Base-by-base conservation (phyloP, 257 asterid genomes). In the Gentiana macrophylla region DNA sequence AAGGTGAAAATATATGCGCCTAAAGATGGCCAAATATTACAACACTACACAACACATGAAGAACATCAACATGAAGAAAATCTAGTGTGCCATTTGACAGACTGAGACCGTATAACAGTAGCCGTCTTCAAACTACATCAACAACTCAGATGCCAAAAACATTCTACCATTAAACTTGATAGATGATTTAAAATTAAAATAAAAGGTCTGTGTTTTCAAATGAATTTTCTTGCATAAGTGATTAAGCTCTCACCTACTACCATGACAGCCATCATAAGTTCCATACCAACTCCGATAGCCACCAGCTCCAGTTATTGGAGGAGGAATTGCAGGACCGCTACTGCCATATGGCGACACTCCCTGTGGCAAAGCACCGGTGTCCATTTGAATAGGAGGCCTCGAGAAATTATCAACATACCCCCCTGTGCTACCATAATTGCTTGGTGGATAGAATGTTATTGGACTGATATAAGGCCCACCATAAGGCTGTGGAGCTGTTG, bases 401-500 rank as follows among this genome's bases (percentile, higher is more conserved):
- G 67, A 58, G 57, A 50, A 79, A 64, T 53, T 48, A 34, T 69
- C 71, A 12, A 56, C 56, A 71, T 60, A 74, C 58, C 67, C 68
- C 53, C 72, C 79, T 34, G 35, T 78, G 50, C 67, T 45, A 47
- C 68, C 76, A 34, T 73, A 69, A 55, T 64, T 64, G 11, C 69
- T 50, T 56, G 69, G 70, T 1, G 79, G 85, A 67, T 70, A 70
- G 1, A 56, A 13, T 50, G 60, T 56, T 50, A 62, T 67, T 61
- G 81, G 62, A 62, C 66, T 70, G 59, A 73, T 69, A 52, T 75
- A 62, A 33, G 74, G 61, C 34, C 38, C 69, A 13, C 52, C 57
- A 37, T 61, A 52, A 10, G 70, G 66, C 32, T 59, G 58, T 57
- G 80, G 71, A 73, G 53, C 94, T 81, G 69, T 71, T 52, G n/a